Percentiles rank a stretch among this genome's conserved stretches.
Evolutionary conservation across 805 yeast species (phyloP).

Genomic region (Torulaspora delbrueckii): DNA sequence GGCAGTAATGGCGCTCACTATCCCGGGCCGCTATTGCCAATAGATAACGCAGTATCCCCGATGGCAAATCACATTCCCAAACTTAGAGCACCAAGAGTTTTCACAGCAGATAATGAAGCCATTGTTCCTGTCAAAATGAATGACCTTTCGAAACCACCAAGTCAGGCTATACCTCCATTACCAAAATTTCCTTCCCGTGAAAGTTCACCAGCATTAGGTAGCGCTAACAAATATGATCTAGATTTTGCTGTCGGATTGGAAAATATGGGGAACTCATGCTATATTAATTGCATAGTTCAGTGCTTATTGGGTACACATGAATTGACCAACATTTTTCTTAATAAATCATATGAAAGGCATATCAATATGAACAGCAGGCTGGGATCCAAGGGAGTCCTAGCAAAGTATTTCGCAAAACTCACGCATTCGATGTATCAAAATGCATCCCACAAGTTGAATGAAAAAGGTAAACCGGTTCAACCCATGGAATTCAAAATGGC

Average conservation of each 20-base stretch:
- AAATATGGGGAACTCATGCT: constrained; percentile 87
- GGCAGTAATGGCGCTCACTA: neutral
- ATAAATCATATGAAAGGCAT: constrained; percentile 55
- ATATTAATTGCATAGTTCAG: constrained; percentile 87
- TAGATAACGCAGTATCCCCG: neutral
- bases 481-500: constrained; percentile 64
- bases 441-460: constrained; percentile 14
- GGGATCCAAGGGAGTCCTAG: constrained; percentile 76
- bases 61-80: too few relatives aligned
- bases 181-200: constrained; percentile 20
- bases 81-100: constrained; percentile 1
- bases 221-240: constrained; percentile 13
- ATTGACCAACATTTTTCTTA: constrained; percentile 56
- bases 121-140: neutral
- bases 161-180: constrained; percentile 18
- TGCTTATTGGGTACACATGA: constrained; percentile 72
- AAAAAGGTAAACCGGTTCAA: constrained; percentile 42
- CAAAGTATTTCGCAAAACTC: constrained; percentile 60
- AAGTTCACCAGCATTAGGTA: constrained; percentile 2
- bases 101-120: constrained; percentile 2
- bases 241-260: constrained; percentile 63
- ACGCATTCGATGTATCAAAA: constrained; percentile 50
- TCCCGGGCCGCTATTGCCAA: neutral
- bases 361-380: constrained; percentile 66
- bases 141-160: constrained; percentile 12